Conservation (phyloP, 805 yeast genomes). For the Ascoidea asiatica region DNA sequence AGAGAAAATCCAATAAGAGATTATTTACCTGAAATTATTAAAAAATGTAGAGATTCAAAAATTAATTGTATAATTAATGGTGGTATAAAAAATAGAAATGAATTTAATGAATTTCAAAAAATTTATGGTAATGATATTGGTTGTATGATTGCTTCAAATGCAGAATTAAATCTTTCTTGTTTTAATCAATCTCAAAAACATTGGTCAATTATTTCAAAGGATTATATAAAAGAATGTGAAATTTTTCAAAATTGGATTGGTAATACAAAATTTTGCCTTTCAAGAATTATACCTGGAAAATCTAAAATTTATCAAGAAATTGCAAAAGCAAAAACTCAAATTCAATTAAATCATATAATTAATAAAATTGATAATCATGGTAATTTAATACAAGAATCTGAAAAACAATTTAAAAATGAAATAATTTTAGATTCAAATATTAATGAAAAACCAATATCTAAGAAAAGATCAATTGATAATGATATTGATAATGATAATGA, state of each 20-base stretch:
- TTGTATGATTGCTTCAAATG: constrained; percentile 87
- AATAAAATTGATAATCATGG: constrained; percentile 25
- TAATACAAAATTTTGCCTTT: constrained; percentile 71
- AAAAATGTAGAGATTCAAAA: constrained; percentile 43
- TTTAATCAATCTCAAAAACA: constrained; percentile 33
- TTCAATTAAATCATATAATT: constrained; percentile 28
- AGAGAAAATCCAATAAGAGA: constrained; percentile 70
- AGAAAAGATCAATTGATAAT: too few relatives aligned
- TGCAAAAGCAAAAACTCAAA: constrained; percentile 39
- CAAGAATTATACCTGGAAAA: constrained; percentile 71
- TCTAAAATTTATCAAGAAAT: constrained; percentile 43
- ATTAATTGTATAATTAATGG: constrained; percentile 81
- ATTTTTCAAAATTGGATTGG: constrained; percentile 48
- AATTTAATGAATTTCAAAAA: constrained; percentile 36
- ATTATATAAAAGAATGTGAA: constrained; percentile 41
- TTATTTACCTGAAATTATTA: constrained; percentile 47
- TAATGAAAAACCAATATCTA: too few relatives aligned
- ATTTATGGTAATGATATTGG: constrained; percentile 55
- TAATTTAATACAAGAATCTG: constrained; percentile 6
- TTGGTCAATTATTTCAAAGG: constrained; percentile 42
- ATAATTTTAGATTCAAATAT: not conserved
- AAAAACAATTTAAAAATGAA: constrained; percentile 4
- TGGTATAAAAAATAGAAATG: constrained; percentile 40
- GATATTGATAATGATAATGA: too few relatives aligned
- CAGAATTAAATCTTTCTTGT: constrained; percentile 77